phyloP scores from a whole-genome alignment of 2,329 filamentous ascomycete genomes.

The Amauroascus niger region DNA sequence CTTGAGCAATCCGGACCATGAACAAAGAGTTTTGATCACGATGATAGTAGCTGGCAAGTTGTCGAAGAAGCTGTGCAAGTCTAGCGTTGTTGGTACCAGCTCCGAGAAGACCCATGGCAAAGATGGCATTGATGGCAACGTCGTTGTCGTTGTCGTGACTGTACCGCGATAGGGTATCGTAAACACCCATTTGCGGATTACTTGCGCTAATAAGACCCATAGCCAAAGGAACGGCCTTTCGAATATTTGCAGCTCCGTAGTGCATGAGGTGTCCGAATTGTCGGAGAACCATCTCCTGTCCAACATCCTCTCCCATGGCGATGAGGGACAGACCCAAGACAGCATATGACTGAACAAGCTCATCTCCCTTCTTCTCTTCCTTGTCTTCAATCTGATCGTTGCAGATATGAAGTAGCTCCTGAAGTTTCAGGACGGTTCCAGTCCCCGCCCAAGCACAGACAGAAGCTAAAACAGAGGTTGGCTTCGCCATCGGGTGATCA shows the following conservation, averaged over 20 bases:
- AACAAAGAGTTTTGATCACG: constrained; percentile 91
- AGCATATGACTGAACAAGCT: constrained; percentile 90
- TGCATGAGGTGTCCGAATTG: constrained; percentile 99
- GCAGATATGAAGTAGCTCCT: constrained; percentile 94
- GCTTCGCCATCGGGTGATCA: constrained; percentile 91
- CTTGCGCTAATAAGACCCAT: constrained; percentile 95
- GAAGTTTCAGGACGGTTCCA: constrained; percentile 90
- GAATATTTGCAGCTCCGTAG: constrained; percentile 94
- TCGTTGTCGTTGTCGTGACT: constrained; percentile 98
- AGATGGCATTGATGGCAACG: constrained; percentile 96
- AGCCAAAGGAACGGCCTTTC: constrained; percentile 86
- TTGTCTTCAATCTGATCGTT: constrained; percentile 94
- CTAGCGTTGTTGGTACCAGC: constrained; percentile 97
- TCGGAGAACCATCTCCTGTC: constrained; percentile 95
- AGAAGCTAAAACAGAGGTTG: constrained; percentile 87
- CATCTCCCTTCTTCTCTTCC: constrained; percentile 89
- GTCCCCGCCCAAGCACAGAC: constrained; percentile 98
- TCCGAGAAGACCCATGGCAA: constrained; percentile 94
- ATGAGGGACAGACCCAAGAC: constrained; percentile 90
- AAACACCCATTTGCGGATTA: constrained; percentile 99
- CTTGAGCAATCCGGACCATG: constrained; percentile 98
- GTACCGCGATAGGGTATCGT: constrained; percentile 94
- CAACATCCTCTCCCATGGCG: constrained; percentile 95
- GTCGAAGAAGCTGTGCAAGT: constrained; percentile 83
- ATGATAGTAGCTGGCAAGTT: constrained; percentile 96